Conservation (phyloP, 2,329 filamentous ascomycete genomes). For the Saccharata proteae region DNA sequence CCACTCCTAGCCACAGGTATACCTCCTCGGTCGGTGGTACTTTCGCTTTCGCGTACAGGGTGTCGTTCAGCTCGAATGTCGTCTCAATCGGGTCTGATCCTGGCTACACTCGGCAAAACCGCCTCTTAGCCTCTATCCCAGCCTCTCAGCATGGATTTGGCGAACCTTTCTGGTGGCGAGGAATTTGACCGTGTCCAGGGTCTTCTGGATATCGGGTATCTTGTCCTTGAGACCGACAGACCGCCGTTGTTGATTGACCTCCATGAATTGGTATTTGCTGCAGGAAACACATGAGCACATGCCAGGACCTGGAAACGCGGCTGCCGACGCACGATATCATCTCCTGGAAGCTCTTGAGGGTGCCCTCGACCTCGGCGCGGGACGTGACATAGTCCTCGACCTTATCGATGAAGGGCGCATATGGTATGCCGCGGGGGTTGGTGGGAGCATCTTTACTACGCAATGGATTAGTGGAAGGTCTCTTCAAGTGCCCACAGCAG, state of each 20-base stretch:
- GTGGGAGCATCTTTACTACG: conserved; percentile 40
- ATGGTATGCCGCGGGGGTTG: conserved; percentile 73
- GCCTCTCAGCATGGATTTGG: too few relatives aligned
- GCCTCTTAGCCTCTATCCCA: conserved; percentile 12
- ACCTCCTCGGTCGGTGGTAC: conserved; percentile 80
- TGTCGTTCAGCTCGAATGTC: conserved; percentile 94
- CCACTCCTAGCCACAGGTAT: conserved; percentile 88
- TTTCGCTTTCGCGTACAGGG: conserved; percentile 77
- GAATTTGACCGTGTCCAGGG: conserved; percentile 80
- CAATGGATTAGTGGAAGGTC: too few relatives aligned
- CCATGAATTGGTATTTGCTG: conserved; percentile 99
- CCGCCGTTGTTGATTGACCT: conserved; percentile 78
- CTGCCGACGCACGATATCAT: conserved; percentile 64
- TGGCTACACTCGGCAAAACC: conserved; percentile 16
- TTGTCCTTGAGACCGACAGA: conserved; percentile 78
- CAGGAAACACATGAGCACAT: conserved; percentile 12
- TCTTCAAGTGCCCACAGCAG: too few relatives aligned
- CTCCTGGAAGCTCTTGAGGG: conserved; percentile 75
- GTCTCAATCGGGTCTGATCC: conserved; percentile 65
- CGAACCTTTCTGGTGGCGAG: conserved; percentile 62
- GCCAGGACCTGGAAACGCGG: conserved; percentile 10
- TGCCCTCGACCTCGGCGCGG: conserved; percentile 66
- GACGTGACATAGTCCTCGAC: conserved; percentile 79
- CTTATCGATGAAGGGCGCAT: conserved; percentile 74
- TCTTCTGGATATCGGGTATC: conserved; percentile 95